Base-by-base conservation (phyloP, 192 early-diverging fungal species). In the Coemansia sp. region DNA sequence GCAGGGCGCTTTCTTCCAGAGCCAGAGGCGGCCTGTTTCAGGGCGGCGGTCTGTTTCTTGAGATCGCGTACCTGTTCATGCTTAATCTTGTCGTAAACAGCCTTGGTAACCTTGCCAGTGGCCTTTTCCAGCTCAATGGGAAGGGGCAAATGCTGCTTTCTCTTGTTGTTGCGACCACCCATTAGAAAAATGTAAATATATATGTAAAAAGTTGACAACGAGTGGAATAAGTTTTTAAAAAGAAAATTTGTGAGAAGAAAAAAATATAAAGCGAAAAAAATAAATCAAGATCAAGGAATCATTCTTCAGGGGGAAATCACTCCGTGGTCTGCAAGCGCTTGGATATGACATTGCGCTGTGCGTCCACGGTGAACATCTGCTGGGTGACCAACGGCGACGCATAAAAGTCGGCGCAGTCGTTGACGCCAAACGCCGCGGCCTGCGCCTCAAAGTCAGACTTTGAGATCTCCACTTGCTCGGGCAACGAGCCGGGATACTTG, bases 371-470 rank as follows among this genome's bases (percentile, higher is more conserved):
- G 61, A 84, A 84, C 75, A 77, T 79, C 46, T 81, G 74, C 62
- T 73, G 68, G 16, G 29, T 24, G 44, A 90, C 89, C 63, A 87
- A 44, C 14, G 67, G 21, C 33, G 87, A 86, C 21, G 67, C 37
- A 50, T 87, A 89, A 74, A 86, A 90, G 29, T 85, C 77, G 10
- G 63, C 34, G 59, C 88, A 75, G 68, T 90, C 86, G 40, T 81
- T 83, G 56, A 90, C 84, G 48, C 84, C 83, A 54, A 89, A 64
- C 34, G 88, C 84, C 1, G 75, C 68, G 0, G 87, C 88, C 68
- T 87, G 86, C 0, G 80, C 61, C 69, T 87, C 88, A 44, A 92
- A 86, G 68, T 90, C 89, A 29, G 84, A 79, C 46, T 74, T 70
- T 9, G 86, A 82, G 19, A 92, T 79, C 64, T 82, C 74, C 34